phyloP scores from a whole-genome alignment of 2,329 filamentous ascomycete species.

The Apiospora kogelbergensis region DNA sequence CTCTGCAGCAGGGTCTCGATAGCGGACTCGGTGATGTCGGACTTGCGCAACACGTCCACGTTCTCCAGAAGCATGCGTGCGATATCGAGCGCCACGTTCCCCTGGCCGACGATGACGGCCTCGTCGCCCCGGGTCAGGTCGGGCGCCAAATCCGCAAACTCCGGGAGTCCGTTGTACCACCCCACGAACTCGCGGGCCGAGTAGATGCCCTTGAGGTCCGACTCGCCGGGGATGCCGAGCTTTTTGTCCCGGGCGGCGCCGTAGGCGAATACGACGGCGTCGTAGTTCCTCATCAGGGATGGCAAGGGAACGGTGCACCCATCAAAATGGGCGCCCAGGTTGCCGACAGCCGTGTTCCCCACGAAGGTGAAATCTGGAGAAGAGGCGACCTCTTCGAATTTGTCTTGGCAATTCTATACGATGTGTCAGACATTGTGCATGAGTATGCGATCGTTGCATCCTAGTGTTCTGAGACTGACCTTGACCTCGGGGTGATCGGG shows the following conservation, averaged over 20 bases:
- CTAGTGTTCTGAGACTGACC: slow-evolving; percentile 47
- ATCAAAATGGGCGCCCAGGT: slow-evolving; percentile 36
- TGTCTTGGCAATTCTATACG: slow-evolving; percentile 84
- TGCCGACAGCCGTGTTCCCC: slow-evolving; percentile 82
- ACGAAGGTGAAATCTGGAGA: slow-evolving; percentile 86
- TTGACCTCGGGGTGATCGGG: slow-evolving; percentile 98
- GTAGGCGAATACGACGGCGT: slow-evolving; percentile 90
- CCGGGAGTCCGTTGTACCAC: slow-evolving; percentile 96
- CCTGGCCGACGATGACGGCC: slow-evolving; percentile 88
- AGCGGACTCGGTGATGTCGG: slow-evolving; percentile 87
- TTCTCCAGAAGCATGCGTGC: slow-evolving; percentile 82
- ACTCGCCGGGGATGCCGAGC: slow-evolving; percentile 79
- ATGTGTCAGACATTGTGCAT: background rate
- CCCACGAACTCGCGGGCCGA: slow-evolving; percentile 93
- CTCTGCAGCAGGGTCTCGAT: slow-evolving; percentile 71
- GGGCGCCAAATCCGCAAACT: slow-evolving; percentile 71
- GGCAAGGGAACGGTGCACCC: slow-evolving; percentile 62
- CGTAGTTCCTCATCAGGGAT: slow-evolving; percentile 76
- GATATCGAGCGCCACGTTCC: slow-evolving; percentile 94
- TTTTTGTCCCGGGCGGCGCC: slow-evolving; percentile 82
- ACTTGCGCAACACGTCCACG: slow-evolving; percentile 70
- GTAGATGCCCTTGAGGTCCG: slow-evolving; percentile 69
- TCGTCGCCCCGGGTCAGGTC: slow-evolving; percentile 75
- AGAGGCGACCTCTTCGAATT: slow-evolving; percentile 83
- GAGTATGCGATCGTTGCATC: background rate